phyloP scores from a whole-genome alignment of 352 stramenopile genomes.

The Pythium phragmiticola region DNA sequence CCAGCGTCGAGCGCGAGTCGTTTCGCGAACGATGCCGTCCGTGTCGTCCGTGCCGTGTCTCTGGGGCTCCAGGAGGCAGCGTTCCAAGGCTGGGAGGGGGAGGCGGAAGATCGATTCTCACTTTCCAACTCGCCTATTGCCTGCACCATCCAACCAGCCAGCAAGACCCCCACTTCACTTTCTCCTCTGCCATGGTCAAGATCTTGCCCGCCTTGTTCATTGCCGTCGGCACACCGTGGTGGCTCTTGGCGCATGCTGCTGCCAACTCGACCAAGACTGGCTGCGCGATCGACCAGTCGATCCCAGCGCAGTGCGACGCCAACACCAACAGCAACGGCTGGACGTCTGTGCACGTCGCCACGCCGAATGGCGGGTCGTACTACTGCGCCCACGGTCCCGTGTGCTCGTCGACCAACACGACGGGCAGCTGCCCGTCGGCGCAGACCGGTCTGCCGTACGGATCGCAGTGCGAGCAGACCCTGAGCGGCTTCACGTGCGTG shows the following conservation, averaged over 20 bases:
- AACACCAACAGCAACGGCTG: constrained; percentile 1
- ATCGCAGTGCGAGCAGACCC: constrained; percentile 9
- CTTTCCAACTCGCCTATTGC: constrained; percentile 5
- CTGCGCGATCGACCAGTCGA: constrained; percentile 8
- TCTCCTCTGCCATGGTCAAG: constrained; percentile 19
- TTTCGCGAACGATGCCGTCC: neutral
- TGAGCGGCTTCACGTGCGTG: constrained; percentile 15
- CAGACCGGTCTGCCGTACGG: constrained; percentile 10
- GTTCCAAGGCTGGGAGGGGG: neutral
- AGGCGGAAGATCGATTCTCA: constrained; percentile 3
- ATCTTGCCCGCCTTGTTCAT: constrained; percentile 18
- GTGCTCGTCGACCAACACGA: neutral
- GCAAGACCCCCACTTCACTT: neutral
- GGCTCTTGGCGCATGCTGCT: constrained; percentile 2
- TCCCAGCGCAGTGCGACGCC: constrained; percentile 7
- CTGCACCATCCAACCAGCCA: constrained; percentile 4
- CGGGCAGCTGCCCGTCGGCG: constrained; percentile 11
- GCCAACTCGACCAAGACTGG: neutral
- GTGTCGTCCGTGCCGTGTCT: neutral
- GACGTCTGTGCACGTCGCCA: constrained; percentile 11
- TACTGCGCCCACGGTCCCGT: constrained; percentile 12
- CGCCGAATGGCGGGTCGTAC: neutral
- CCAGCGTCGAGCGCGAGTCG: neutral
- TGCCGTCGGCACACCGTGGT: constrained; percentile 9
- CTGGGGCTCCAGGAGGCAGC: neutral